Conservation (phyloP, 2,329 filamentous ascomycete genomes). For the Endothia cerciana region DNA sequence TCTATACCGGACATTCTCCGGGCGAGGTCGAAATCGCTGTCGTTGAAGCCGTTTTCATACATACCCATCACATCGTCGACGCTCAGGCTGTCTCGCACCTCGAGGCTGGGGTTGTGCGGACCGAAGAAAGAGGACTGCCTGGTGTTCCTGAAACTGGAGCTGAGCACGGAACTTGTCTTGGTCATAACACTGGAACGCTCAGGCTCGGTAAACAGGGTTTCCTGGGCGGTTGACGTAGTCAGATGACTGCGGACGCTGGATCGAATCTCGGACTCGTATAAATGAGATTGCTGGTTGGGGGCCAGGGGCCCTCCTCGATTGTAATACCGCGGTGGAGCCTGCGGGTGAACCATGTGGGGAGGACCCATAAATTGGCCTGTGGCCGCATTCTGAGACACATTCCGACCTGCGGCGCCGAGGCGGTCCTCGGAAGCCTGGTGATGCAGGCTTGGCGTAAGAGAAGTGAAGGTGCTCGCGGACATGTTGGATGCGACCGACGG, state of each 20-base stretch:
- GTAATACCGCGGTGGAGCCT: constrained; percentile 24
- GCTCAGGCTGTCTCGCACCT: constrained; percentile 55
- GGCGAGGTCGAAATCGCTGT: constrained; percentile 50
- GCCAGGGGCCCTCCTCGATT: constrained; percentile 27
- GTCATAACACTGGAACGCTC: constrained; percentile 83
- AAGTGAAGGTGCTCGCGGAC: constrained; percentile 26
- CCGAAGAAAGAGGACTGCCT: constrained; percentile 30
- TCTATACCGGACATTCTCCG: constrained; percentile 31
- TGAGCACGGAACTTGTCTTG: constrained; percentile 73
- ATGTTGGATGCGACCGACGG: constrained; percentile 26
- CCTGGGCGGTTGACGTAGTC: constrained; percentile 59
- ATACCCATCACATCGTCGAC: constrained; percentile 72
- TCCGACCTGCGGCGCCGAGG: constrained; percentile 23
- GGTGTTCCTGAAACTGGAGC: constrained; percentile 32
- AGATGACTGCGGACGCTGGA: constrained; percentile 62
- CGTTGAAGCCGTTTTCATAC: constrained; percentile 67
- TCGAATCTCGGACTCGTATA: constrained; percentile 55
- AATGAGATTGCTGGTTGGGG: constrained; percentile 41
- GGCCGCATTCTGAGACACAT: constrained; percentile 29
- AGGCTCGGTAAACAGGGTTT: constrained; percentile 57
- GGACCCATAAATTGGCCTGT: constrained; percentile 27
- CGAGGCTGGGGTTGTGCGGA: constrained; percentile 24
- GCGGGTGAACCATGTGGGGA: constrained; percentile 27
- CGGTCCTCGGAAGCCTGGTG: constrained; percentile 26
- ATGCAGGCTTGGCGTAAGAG: constrained; percentile 21